Percentiles rank a stretch among this genome's conserved stretches.
phyloP scores from a whole-genome alignment of 352 stramenopile species.

The Phytophthora crassamura region DNA sequence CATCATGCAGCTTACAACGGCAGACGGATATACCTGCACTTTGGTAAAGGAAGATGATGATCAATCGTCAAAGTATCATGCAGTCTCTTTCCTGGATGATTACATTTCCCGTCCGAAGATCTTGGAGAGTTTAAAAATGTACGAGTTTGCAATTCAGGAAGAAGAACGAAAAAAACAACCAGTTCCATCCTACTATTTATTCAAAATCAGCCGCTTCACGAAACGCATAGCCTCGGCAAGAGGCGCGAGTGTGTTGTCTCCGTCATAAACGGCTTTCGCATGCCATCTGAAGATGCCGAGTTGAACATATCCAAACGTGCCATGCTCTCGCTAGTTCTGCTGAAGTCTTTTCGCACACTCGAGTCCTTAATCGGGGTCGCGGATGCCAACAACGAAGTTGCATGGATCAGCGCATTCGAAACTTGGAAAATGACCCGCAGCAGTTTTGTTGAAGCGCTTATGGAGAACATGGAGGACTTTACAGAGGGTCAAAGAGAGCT shows the following conservation, averaged over 20 bases:
- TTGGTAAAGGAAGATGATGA: neutral
- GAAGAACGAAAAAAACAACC: neutral
- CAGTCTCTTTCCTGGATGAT: constrained; percentile 2
- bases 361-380: neutral
- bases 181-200: neutral
- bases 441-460: too few species aligned
- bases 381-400: neutral
- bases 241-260: neutral
- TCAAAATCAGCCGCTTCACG: neutral
- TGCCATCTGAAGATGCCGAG: neutral
- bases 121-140: neutral
- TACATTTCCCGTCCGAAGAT: neutral
- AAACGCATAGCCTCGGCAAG: neutral
- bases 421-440: too few species aligned
- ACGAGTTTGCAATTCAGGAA: constrained; percentile 2
- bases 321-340: neutral
- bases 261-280: neutral
- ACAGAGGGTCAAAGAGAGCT: too few species aligned
- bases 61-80: neutral
- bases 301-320: neutral
- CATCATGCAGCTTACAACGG: neutral
- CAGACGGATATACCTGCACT: neutral
- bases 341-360: neutral
- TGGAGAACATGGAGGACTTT: too few species aligned
- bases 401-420: too few species aligned